These are phyloP conservation scores for Ascocoryne sarcoides DNA, from an alignment of 2,329 filamentous ascomycete species.

Conservation along the genomic window DNA sequence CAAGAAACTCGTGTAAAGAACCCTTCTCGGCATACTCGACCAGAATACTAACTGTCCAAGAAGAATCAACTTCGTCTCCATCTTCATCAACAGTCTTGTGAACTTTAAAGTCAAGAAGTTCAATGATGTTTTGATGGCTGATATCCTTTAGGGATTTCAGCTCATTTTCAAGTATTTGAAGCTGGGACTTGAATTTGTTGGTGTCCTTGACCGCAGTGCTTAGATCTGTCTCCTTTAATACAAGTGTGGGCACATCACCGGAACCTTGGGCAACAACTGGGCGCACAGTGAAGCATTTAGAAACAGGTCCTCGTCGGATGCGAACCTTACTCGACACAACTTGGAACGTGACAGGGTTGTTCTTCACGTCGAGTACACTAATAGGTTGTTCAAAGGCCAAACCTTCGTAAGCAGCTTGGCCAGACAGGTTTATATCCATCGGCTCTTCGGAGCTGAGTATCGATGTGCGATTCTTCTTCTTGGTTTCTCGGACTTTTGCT, in stretches of 20 bases:
- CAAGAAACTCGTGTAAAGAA: constrained; percentile 72
- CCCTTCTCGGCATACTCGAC: constrained; percentile 74
- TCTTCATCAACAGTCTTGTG: constrained; percentile 53
- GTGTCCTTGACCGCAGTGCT: constrained; percentile 47
- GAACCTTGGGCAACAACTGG: constrained; percentile 46
- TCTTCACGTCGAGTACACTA: constrained; percentile 52
- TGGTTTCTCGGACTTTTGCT: constrained; percentile 54
- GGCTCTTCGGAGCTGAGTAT: constrained; percentile 18
- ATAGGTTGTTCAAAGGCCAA: constrained; percentile 62
- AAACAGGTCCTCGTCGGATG: constrained; percentile 56
- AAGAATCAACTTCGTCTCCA: constrained; percentile 27
- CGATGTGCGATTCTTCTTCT: constrained; percentile 46
- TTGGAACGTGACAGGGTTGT: constrained; percentile 58
- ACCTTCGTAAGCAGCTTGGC: constrained; percentile 27
- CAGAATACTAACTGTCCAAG: constrained; percentile 68
- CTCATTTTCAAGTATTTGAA: constrained; percentile 67
- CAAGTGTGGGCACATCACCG: constrained; percentile 50
- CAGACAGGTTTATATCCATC: constrained; percentile 22
- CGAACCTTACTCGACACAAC: constrained; percentile 62
- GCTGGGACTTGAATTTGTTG: constrained; percentile 61
- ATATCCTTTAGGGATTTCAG: constrained; percentile 69
- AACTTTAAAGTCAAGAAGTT: constrained; percentile 77
- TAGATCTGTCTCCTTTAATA: constrained; percentile 63
- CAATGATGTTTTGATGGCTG: constrained; percentile 67
- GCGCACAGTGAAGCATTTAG: constrained; percentile 63